Evolutionary conservation across 2,329 filamentous ascomycete species (phyloP).

Genomic region (Ophiostoma populinum): DNA sequence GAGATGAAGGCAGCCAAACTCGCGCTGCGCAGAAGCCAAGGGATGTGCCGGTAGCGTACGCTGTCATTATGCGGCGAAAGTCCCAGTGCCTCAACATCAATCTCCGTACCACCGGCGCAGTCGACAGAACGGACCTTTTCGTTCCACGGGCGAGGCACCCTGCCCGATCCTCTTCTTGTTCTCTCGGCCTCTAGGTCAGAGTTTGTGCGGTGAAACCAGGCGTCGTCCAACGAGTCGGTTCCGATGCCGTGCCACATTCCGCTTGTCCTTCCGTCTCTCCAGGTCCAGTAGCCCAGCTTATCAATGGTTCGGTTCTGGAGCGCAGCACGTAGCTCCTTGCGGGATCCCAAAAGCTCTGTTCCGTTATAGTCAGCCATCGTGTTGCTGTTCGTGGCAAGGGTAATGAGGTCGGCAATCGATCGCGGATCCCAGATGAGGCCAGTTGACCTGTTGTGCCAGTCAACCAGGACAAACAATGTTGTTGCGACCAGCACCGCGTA

Average conservation of each 20-base stretch:
- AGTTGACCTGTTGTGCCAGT: conserved; percentile 47
- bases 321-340: conserved; percentile 33
- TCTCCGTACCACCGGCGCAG: conserved; percentile 4
- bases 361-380: conserved; percentile 54
- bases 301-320: conserved; percentile 42
- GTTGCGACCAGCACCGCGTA: conserved; percentile 52
- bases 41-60: conserved; percentile 50
- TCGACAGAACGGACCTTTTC: conserved; percentile 1
- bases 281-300: conserved; percentile 74
- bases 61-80: conserved; percentile 29
- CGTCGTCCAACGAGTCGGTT: conserved; percentile 11
- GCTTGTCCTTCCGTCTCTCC: conserved; percentile 40
- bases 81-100: conserved; percentile 17
- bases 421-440: conserved; percentile 74
- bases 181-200: conserved; percentile 3
- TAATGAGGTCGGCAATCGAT: conserved; percentile 65
- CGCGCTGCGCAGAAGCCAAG: conserved; percentile 55
- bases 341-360: conserved; percentile 41
- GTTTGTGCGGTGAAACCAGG: conserved; percentile 5
- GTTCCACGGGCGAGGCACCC: not conserved
- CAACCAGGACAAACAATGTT: conserved; percentile 39
- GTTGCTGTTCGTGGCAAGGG: conserved; percentile 66
- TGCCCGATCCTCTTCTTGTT: not conserved
- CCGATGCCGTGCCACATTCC: conserved; percentile 69
- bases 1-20: conserved; percentile 49